Base-by-base conservation (phyloP, 768 basidiomycete genomes). In the Saitozyma sp. region DNA sequence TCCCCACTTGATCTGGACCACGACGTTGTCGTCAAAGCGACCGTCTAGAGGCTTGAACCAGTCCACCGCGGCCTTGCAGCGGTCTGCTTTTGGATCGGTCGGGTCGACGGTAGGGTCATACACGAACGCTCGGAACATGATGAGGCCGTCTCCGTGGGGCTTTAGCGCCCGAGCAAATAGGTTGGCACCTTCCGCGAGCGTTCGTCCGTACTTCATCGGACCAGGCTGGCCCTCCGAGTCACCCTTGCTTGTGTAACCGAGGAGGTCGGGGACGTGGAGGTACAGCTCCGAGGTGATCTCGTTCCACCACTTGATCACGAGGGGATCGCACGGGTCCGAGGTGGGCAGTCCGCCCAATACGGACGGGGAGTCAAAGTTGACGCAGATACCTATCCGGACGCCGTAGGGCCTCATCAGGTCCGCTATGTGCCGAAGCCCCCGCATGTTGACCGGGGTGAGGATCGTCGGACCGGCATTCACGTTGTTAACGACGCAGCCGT, bases 401-500 rank as follows among this genome's bases (percentile, higher is more conserved):
- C 52, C 52, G 6, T 53, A 53, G 2, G 52, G 52, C 14, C 52
- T 17, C 16, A 53, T 16, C 14, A 37, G 13, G 29, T 53, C 6
- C 14, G 52, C 52, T 17, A 53, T 53, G 14, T 20, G 52, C 52
- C 14, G 13, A 20, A 53, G 52, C 13, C 52, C 52, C 29, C 29
- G n/a, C 29, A 53, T 53, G 29, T 53, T 53, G 2, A 2, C 52
- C 14, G 52, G 14, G 52, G 16, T 17, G 14, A 53, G 52, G n/a
- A 17, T 17, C 13, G 13, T 20, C 17, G 52, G 52, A 13, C 29
- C 16, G 29, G 52, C 52, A 6, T 53, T 53, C 14, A 53, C 52
- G 52, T 53, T 53, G 52, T 53, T 53, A 14, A 53, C 52, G 52
- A 53, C 29, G 37, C 14, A 37, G 29, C 52, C 52, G 52, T 53